Percentiles rank a stretch among this genome's conserved stretches.
Evolutionary conservation across 2,329 filamentous ascomycete genomes (phyloP).

Genomic region (Arthrobotrys musiformis): DNA sequence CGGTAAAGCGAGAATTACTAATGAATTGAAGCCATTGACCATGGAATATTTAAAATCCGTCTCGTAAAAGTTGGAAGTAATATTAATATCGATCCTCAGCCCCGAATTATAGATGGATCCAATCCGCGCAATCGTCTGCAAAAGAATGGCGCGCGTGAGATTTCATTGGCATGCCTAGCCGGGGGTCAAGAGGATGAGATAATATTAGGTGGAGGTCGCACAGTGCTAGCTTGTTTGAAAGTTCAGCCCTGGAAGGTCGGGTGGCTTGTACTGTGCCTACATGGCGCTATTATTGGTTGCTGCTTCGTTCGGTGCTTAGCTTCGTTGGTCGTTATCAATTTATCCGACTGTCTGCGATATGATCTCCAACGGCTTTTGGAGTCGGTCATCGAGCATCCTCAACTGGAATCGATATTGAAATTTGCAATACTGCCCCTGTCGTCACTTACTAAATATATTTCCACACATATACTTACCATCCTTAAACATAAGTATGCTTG

Average conservation of each 20-base stretch:
- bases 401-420: slow-evolving; percentile 26
- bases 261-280: background rate
- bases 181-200: background rate
- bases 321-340: slow-evolving; percentile 1
- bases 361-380: background rate
- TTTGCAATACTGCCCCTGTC: slow-evolving; percentile 35
- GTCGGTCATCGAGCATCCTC: background rate
- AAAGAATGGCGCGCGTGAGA: slow-evolving; percentile 8
- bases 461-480: background rate
- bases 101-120: background rate
- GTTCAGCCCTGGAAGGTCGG: slow-evolving; percentile 7
- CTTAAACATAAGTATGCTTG: no score
- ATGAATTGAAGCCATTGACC: background rate
- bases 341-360: background rate
- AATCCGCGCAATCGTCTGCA: background rate
- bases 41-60: background rate
- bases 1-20: background rate
- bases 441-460: slow-evolving; percentile 12
- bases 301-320: background rate
- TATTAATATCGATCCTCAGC: background rate
- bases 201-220: background rate
- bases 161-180: background rate
- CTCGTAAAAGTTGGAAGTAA: background rate
- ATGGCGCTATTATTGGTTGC: slow-evolving; percentile 1
- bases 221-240: background rate